Percentiles rank a stretch among this genome's conserved stretches.
These are phyloP conservation scores for Chlorella sp. DNA, from an alignment of 139 green algal species.

Conservation along the genomic window DNA sequence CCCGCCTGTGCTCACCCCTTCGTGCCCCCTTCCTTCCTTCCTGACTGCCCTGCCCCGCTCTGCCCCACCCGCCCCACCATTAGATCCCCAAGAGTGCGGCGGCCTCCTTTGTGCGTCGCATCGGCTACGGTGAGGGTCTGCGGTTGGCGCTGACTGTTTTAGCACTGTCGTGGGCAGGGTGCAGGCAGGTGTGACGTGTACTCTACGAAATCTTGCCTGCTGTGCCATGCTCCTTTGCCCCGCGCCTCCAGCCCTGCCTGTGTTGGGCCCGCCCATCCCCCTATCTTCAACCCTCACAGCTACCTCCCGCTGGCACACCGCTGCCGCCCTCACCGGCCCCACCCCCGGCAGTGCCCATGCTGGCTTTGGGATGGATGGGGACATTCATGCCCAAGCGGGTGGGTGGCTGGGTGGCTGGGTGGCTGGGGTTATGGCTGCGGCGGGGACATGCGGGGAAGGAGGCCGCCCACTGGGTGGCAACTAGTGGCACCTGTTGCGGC, in stretches of 20 bases:
- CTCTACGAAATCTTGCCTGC: no score
- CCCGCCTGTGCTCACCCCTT: background rate
- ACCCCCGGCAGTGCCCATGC: conserved; percentile 21
- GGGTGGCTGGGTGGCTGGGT: background rate
- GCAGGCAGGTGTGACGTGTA: no score
- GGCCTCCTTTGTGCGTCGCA: conserved; percentile 22
- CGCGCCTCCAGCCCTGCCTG: no score
- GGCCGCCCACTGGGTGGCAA: no score
- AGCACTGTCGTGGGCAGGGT: background rate
- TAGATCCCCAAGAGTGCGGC: conserved; percentile 11
- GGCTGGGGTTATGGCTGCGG: background rate
- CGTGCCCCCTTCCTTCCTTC: background rate
- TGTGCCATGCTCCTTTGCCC: no score
- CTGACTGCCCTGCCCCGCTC: background rate
- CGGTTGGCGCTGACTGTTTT: background rate
- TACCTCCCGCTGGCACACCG: background rate
- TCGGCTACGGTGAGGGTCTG: conserved; percentile 27
- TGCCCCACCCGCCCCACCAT: background rate
- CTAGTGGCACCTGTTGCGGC: no score
- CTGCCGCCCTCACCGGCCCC: background rate
- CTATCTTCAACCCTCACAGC: no score
- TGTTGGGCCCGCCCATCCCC: no score
- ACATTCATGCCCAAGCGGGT: conserved; percentile 36
- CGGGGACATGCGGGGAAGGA: no score
- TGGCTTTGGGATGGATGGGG: conserved; percentile 26